These are phyloP conservation scores for Silene latifolia DNA, from an alignment of 148 eudicot genomes.

Conservation along the genomic window DNA sequence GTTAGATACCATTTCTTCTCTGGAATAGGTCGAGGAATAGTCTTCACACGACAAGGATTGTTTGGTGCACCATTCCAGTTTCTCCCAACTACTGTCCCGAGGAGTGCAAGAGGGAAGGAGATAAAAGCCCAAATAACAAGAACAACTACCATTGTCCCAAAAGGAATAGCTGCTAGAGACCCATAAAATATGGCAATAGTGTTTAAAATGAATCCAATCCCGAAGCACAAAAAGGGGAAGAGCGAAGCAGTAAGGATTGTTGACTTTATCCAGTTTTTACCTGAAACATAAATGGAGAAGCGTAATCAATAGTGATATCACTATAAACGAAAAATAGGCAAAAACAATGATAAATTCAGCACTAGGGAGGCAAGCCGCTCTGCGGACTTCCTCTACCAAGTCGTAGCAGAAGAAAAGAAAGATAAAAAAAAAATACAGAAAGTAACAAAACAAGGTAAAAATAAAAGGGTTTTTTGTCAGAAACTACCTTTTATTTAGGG, in stretches of 20 bases:
- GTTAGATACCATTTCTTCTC: slow-evolving; percentile 91
- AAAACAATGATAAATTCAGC: not conserved
- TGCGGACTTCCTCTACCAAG: not conserved
- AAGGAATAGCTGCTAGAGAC: slow-evolving; percentile 82
- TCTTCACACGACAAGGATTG: slow-evolving; percentile 79
- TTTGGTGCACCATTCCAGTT: slow-evolving; percentile 76
- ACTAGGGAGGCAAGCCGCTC: not conserved
- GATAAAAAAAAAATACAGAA: not conserved
- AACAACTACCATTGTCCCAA: slow-evolving; percentile 82
- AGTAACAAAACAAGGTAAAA: not conserved
- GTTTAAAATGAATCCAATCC: slow-evolving; percentile 61
- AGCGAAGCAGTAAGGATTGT: slow-evolving; percentile 59
- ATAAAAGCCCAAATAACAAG: slow-evolving; percentile 80
- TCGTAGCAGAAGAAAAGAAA: not conserved
- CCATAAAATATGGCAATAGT: slow-evolving; percentile 80
- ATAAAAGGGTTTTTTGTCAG: too few relatives aligned
- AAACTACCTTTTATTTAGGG: too few relatives aligned
- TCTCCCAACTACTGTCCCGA: slow-evolving; percentile 81
- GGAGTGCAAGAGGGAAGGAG: slow-evolving; percentile 83
- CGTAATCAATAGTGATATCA: not conserved
- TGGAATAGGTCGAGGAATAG: slow-evolving; percentile 83
- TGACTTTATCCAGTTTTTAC: slow-evolving; percentile 19
- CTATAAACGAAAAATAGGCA: not conserved
- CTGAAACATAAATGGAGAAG: slow-evolving; percentile 8
- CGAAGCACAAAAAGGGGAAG: slow-evolving; percentile 75